Evolutionary conservation across 2,329 filamentous ascomycete species (phyloP).

Genomic region (Herpotrichia juniperi): DNA sequence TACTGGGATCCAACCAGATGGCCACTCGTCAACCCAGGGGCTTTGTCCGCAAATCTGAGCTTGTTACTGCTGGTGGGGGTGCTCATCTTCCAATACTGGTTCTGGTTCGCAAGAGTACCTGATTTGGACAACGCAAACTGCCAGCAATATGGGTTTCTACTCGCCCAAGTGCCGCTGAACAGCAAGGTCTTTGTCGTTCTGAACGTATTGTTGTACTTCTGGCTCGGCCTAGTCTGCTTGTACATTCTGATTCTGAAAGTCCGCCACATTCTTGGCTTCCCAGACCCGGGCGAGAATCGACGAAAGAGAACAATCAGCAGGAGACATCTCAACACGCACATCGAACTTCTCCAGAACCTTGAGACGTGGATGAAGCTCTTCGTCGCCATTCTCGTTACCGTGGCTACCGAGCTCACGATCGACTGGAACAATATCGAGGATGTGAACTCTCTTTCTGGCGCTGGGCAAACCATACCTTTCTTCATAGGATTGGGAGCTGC

Average conservation of each 20-base stretch:
- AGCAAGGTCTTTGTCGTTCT: constrained; percentile 18
- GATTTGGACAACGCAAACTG: constrained; percentile 16
- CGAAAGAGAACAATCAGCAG: constrained; percentile 5
- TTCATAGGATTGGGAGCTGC: no score
- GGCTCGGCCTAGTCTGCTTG: constrained; percentile 18
- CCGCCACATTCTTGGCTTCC: constrained; percentile 6
- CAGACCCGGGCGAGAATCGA: constrained; percentile 4
- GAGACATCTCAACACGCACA: constrained; percentile 11
- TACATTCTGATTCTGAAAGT: constrained; percentile 18
- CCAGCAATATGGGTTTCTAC: constrained; percentile 27
- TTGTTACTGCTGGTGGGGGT: constrained; percentile 17
- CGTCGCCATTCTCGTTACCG: constrained; percentile 14
- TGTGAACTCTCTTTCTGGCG: constrained; percentile 16
- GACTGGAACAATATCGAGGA: constrained; percentile 23
- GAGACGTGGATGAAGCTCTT: constrained; percentile 17
- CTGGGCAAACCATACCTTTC: constrained; percentile 27
- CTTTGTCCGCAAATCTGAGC: constrained; percentile 13
- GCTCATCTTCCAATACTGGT: constrained; percentile 24
- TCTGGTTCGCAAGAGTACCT: constrained; percentile 24
- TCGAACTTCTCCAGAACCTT: constrained; percentile 17
- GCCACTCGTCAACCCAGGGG: constrained; percentile 13
- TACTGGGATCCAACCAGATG: constrained; percentile 25
- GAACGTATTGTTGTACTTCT: constrained; percentile 5
- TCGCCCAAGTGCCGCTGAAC: constrained; percentile 21
- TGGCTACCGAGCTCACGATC: constrained; percentile 24